Evolutionary conservation across 257 asterid genomes (phyloP).

Genomic region (Gentiana macrophylla): DNA sequence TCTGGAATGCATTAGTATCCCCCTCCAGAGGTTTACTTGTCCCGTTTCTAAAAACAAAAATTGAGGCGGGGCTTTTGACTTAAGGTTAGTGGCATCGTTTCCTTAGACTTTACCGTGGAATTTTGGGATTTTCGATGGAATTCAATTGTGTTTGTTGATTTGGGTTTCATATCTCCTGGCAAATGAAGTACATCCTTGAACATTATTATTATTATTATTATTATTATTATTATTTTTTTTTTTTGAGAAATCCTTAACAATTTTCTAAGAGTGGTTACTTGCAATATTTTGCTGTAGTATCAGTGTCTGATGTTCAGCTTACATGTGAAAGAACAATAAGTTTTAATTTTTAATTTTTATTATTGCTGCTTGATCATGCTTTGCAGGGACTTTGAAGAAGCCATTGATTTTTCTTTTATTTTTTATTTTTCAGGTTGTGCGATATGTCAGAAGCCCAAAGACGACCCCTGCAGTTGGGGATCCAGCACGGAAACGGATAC

Average conservation of each 20-base stretch:
- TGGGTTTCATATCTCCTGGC: neutral
- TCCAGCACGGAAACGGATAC: slow-evolving; percentile 36
- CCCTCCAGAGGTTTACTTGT: neutral
- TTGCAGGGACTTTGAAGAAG: too few species aligned
- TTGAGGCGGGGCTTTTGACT: slow-evolving; percentile 3
- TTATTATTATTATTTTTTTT: too few species aligned
- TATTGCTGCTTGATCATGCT: too few species aligned
- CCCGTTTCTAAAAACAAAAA: slow-evolving; percentile 5
- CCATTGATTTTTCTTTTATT: too few species aligned
- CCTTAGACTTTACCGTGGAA: neutral
- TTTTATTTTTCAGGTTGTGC: slow-evolving; percentile 29
- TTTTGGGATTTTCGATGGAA: slow-evolving; percentile 1
- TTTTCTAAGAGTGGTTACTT: too few species aligned
- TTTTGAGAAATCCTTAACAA: too few species aligned
- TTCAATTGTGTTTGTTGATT: slow-evolving; percentile 1
- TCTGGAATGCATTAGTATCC: slow-evolving; percentile 6
- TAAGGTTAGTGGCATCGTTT: slow-evolving; percentile 20
- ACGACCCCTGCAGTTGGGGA: slow-evolving; percentile 29
- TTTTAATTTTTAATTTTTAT: too few species aligned
- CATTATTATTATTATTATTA: neutral
- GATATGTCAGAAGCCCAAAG: slow-evolving; percentile 94
- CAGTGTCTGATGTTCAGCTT: too few species aligned
- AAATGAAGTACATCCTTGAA: too few species aligned
- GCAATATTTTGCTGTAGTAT: too few species aligned
- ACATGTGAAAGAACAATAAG: too few species aligned